Percentiles rank a stretch among this genome's conserved stretches.
Evolutionary conservation across 768 basidiomycete species (phyloP).

Genomic region (Pleurotus citrinopileatus): DNA sequence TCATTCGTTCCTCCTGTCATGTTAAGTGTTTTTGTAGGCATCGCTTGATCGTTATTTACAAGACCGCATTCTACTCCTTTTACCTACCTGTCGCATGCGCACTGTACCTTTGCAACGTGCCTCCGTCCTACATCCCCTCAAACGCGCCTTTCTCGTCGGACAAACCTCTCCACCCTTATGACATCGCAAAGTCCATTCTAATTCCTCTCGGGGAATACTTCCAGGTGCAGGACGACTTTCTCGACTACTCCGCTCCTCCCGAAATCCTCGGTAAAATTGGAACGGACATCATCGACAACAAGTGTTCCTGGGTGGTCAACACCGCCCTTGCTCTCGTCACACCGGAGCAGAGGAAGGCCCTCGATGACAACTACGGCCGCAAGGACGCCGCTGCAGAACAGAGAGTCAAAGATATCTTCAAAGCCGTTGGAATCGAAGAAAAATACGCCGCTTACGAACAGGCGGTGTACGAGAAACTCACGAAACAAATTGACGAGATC

Average conservation of each 20-base stretch:
- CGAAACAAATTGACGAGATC: slow-evolving; percentile 66
- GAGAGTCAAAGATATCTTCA: slow-evolving; percentile 59
- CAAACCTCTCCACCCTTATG: slow-evolving; percentile 56
- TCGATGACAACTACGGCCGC: slow-evolving; percentile 53
- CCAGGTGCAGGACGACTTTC: slow-evolving; percentile 97
- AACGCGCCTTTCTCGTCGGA: slow-evolving; percentile 14
- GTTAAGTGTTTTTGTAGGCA: slow-evolving; percentile 50
- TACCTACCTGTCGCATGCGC: slow-evolving; percentile 97
- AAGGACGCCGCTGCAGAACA: slow-evolving; percentile 52
- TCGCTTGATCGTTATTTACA: slow-evolving; percentile 91
- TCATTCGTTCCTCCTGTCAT: not conserved
- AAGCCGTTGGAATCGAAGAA: slow-evolving; percentile 60
- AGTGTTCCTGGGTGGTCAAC: slow-evolving; percentile 97
- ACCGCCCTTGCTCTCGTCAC: slow-evolving; percentile 64
- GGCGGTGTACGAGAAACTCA: slow-evolving; percentile 62
- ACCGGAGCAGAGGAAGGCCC: slow-evolving; percentile 51
- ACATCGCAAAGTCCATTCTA: slow-evolving; percentile 75
- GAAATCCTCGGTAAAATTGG: slow-evolving; percentile 96
- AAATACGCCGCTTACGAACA: slow-evolving; percentile 82
- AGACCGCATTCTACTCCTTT: slow-evolving; percentile 98
- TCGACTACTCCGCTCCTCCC: slow-evolving; percentile 88
- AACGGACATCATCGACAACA: slow-evolving; percentile 98
- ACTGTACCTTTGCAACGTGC: slow-evolving; percentile 73
- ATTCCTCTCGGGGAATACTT: slow-evolving; percentile 96
- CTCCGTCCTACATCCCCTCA: slow-evolving; percentile 37